phyloP scores from a whole-genome alignment of 805 yeast genomes.

The Zygotorulaspora chibaensis region DNA sequence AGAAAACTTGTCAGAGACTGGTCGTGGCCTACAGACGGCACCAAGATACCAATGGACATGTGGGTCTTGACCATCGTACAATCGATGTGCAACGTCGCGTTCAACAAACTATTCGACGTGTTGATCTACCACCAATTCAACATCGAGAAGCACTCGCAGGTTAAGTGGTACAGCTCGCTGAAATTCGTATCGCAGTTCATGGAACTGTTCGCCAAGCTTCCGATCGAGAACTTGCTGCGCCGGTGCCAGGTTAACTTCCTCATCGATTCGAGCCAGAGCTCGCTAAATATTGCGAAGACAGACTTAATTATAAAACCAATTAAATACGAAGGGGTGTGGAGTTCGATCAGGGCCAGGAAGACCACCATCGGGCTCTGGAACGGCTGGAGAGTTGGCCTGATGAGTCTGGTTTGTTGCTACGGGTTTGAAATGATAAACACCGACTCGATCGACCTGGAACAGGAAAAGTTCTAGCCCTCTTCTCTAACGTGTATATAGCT shows the following conservation, averaged over 20 bases:
- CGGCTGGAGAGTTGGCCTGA: slow-evolving; percentile 87
- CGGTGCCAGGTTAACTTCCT: slow-evolving; percentile 77
- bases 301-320: slow-evolving; percentile 58
- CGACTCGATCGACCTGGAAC: slow-evolving; percentile 41
- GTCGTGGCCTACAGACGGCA: slow-evolving; percentile 36
- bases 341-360: slow-evolving; percentile 47
- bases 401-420: slow-evolving; percentile 80
- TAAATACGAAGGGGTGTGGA: slow-evolving; percentile 51
- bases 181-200: slow-evolving; percentile 57
- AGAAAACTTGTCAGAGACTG: slow-evolving; percentile 57
- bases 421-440: slow-evolving; percentile 59
- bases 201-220: slow-evolving; percentile 73
- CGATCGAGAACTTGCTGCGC: slow-evolving; percentile 79
- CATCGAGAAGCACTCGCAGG: slow-evolving; percentile 62
- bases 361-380: slow-evolving; percentile 53
- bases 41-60: slow-evolving; percentile 54
- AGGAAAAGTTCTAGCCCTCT: slow-evolving; percentile 38
- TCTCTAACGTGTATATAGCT: slow-evolving; percentile 2
- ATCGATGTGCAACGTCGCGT: slow-evolving; percentile 54
- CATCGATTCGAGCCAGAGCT: slow-evolving; percentile 34
- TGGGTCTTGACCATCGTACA: slow-evolving; percentile 65
- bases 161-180: slow-evolving; percentile 53
- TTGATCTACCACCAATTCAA: slow-evolving; percentile 55
- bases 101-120: slow-evolving; percentile 64
- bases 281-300: slow-evolving; percentile 42